Evolutionary conservation across 257 asterid genomes (phyloP).

Genomic region (Jacaranda copaia): DNA sequence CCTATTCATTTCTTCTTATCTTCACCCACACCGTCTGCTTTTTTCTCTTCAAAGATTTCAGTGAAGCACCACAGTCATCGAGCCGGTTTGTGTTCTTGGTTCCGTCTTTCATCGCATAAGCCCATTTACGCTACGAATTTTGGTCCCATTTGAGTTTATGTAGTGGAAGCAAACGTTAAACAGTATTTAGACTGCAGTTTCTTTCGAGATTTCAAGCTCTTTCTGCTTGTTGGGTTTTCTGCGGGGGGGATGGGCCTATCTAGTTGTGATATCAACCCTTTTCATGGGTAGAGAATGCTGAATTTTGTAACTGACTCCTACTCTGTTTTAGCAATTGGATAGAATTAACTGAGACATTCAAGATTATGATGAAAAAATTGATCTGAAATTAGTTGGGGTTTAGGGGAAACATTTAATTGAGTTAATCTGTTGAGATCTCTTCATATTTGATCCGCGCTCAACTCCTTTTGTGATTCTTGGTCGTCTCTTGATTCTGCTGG

Average conservation of each 20-base stretch:
- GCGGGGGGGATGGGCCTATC: background rate
- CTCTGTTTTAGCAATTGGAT: background rate
- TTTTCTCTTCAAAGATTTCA: background rate
- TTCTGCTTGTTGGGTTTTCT: background rate
- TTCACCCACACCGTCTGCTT: background rate
- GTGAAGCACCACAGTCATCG: background rate
- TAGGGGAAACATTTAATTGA: background rate
- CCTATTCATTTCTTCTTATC: background rate
- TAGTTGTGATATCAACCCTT: background rate
- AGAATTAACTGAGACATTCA: background rate
- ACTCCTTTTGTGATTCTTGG: background rate
- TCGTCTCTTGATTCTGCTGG: constrained; percentile 1
- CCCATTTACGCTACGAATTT: too few relatives aligned
- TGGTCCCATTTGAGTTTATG: background rate
- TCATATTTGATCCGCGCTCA: background rate
- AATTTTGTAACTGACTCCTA: background rate
- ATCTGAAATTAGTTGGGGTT: background rate
- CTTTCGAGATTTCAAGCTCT: background rate
- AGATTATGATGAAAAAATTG: background rate
- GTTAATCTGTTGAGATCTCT: background rate
- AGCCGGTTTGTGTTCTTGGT: background rate
- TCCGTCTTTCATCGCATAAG: background rate
- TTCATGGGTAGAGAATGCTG: background rate
- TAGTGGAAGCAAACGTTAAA: background rate
- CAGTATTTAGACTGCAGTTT: background rate